These are phyloP conservation scores for Neodidymelliopsis sp. DNA, from an alignment of 2,329 filamentous ascomycete species.

Conservation along the genomic window DNA sequence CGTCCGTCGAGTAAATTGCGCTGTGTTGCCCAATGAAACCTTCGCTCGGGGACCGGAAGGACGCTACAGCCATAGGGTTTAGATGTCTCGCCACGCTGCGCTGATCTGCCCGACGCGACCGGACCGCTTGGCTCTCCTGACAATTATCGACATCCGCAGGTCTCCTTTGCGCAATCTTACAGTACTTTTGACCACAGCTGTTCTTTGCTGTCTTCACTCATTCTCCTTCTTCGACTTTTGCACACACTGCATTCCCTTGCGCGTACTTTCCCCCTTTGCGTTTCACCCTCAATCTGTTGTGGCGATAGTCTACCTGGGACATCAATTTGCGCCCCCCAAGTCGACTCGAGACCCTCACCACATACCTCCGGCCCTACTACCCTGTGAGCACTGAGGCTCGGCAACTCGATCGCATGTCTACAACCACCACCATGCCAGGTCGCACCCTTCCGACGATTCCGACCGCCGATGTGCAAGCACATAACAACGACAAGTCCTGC, in stretches of 20 bases:
- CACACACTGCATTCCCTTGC: neutral
- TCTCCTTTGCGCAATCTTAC: conserved; percentile 17
- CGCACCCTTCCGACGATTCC: conserved; percentile 85
- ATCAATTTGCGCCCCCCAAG: conserved; percentile 2
- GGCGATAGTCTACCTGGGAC: neutral
- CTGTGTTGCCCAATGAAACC: conserved; percentile 1
- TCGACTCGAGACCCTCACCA: neutral
- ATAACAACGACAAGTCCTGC: conserved; percentile 83
- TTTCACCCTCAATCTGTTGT: neutral
- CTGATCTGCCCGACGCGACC: conserved; percentile 18
- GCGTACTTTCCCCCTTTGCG: neutral
- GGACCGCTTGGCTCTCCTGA: conserved; percentile 21
- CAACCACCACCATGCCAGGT: conserved; percentile 73
- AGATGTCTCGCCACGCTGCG: conserved; percentile 20
- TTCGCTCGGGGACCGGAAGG: conserved; percentile 9
- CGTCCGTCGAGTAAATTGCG: neutral
- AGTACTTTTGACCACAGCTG: conserved; percentile 4
- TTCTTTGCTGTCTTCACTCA: conserved; percentile 3
- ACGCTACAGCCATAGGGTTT: conserved; percentile 10
- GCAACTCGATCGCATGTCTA: conserved; percentile 20
- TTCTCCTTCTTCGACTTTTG: neutral
- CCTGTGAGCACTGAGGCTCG: neutral
- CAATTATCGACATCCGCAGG: conserved; percentile 13
- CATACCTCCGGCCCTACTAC: neutral
- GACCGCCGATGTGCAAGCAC: conserved; percentile 78